Percentiles rank a stretch among this genome's conserved stretches.
These are phyloP conservation scores for Pichia cephalocereana DNA, from an alignment of 805 yeast species.

Conservation along the genomic window DNA sequence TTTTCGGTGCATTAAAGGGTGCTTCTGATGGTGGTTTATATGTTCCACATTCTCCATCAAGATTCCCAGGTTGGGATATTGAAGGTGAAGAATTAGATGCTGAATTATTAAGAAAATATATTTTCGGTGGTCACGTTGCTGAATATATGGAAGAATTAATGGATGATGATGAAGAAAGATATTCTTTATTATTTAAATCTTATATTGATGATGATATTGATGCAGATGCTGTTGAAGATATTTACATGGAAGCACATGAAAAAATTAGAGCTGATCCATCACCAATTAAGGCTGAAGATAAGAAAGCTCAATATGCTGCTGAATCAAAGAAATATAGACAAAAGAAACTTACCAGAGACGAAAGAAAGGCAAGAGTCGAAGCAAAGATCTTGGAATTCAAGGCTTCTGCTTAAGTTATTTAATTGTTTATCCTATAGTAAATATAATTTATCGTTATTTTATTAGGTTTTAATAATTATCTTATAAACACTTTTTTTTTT, in stretches of 20 bases:
- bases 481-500: not conserved
- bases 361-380: conserved; percentile 83
- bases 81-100: conserved; percentile 98
- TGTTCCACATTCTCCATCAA: conserved; percentile 98
- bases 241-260: conserved; percentile 91
- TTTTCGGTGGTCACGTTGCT: conserved; percentile 99
- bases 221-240: conserved; percentile 93
- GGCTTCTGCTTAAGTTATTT: conserved; percentile 29
- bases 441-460: not conserved
- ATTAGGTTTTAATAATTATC: not conserved
- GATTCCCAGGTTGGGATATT: conserved; percentile 99
- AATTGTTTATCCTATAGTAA: not conserved
- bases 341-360: conserved; percentile 80
- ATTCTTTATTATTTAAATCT: conserved; percentile 90
- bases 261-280: conserved; percentile 94
- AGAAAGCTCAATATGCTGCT: conserved; percentile 97
- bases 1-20: conserved; percentile 99
- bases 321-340: conserved; percentile 88
- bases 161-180: conserved; percentile 99
- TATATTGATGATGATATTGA: conserved; percentile 96
- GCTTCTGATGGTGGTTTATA: conserved; percentile 99
- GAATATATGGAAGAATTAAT: conserved; percentile 99
- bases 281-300: conserved; percentile 81
- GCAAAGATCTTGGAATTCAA: conserved; percentile 92
- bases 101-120: conserved; percentile 95